Evolutionary conservation across 192 early-diverging fungal genomes (phyloP).

Genomic region (Funneliformis geosporum): DNA sequence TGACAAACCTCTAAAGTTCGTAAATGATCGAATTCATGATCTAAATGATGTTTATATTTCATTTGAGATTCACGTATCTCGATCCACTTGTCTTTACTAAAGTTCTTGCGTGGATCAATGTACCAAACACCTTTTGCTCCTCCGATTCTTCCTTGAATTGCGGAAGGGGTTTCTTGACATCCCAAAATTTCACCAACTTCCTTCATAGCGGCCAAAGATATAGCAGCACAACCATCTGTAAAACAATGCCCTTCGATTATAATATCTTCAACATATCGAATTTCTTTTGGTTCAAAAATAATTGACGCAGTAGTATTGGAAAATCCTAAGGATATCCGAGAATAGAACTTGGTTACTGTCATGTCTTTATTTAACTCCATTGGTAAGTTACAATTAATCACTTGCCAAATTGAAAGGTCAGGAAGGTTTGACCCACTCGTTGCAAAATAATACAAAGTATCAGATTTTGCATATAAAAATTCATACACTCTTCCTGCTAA

Average conservation of each 20-base stretch:
- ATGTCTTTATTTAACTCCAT: constrained; percentile 31
- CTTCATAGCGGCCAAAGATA: constrained; percentile 37
- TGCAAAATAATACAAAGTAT: constrained; percentile 36
- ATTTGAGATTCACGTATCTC: constrained; percentile 35
- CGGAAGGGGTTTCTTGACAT: constrained; percentile 33
- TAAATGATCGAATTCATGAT: constrained; percentile 19
- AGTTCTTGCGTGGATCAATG: constrained; percentile 26
- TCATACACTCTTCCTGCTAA: constrained; percentile 33
- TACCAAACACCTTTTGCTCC: constrained; percentile 43
- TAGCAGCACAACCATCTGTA: constrained; percentile 44
- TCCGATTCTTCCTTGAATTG: constrained; percentile 43
- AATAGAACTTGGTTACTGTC: constrained; percentile 35
- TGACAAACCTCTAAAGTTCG: constrained; percentile 40
- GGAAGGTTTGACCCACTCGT: constrained; percentile 31
- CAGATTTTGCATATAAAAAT: constrained; percentile 42
- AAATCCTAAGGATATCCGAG: constrained; percentile 38
- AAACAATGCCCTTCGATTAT: constrained; percentile 29
- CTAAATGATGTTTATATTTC: constrained; percentile 37
- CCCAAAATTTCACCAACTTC: constrained; percentile 28
- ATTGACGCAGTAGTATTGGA: constrained; percentile 36
- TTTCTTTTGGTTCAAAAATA: constrained; percentile 31
- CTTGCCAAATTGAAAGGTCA: constrained; percentile 17
- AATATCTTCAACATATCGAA: constrained; percentile 4
- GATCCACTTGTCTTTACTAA: constrained; percentile 31
- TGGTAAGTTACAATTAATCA: constrained; percentile 41